phyloP scores from a whole-genome alignment of 768 basidiomycete species.

The Crepidotus variabilis region DNA sequence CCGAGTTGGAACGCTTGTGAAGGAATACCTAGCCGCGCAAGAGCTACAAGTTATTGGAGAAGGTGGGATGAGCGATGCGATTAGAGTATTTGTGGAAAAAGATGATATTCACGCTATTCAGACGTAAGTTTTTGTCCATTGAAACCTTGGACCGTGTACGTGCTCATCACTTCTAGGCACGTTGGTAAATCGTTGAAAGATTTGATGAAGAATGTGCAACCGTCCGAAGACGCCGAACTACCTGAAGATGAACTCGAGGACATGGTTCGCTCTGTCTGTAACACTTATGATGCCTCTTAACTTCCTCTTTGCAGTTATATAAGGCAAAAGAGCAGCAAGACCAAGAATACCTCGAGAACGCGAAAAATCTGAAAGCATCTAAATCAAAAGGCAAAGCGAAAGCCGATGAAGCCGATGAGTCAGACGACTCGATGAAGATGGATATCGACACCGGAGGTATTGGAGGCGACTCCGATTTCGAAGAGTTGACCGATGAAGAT shows the following conservation, averaged over 20 bases:
- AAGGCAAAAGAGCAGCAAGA: constrained; percentile 73
- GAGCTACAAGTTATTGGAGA: constrained; percentile 90
- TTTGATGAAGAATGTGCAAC: constrained; percentile 65
- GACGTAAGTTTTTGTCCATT: constrained; percentile 47
- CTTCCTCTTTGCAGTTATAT: constrained; percentile 42
- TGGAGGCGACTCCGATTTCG: constrained; percentile 46
- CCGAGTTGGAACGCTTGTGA: constrained; percentile 84
- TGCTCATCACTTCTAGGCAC: constrained; percentile 43
- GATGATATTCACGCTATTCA: constrained; percentile 93
- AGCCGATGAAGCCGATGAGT: constrained; percentile 41
- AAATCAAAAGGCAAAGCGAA: constrained; percentile 45
- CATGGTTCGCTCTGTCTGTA: constrained; percentile 40
- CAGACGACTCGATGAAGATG: constrained; percentile 79
- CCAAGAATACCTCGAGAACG: constrained; percentile 52
- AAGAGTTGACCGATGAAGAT: constrained; percentile 42
- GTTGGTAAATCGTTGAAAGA: constrained; percentile 54
- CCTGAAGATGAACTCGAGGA: constrained; percentile 75
- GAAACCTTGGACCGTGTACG: background rate
- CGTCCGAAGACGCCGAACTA: constrained; percentile 51
- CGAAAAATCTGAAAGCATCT: constrained; percentile 32
- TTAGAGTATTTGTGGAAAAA: constrained; percentile 95
- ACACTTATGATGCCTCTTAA: background rate
- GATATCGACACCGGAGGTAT: constrained; percentile 51
- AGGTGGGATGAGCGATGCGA: constrained; percentile 88
- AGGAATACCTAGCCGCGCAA: constrained; percentile 89